Conservation (phyloP, 2,329 filamentous ascomycete genomes). For the Arthroderma sp. region DNA sequence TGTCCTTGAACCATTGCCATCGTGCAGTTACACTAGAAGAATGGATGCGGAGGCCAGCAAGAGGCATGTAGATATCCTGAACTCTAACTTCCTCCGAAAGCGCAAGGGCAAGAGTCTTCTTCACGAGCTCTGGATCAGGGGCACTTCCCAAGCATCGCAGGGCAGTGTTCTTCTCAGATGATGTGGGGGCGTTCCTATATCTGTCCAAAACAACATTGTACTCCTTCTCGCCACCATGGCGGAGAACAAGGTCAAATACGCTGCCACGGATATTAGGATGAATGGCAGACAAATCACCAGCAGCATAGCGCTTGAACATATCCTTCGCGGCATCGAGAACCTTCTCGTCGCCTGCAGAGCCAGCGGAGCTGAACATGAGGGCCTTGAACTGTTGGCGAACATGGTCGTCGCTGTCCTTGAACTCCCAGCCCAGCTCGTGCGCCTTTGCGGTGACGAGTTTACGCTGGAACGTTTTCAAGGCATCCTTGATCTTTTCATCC, state of each 20-base stretch:
- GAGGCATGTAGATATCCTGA: slow-evolving; percentile 85
- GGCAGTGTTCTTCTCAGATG: slow-evolving; percentile 83
- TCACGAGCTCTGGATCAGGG: slow-evolving; percentile 63
- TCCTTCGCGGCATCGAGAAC: slow-evolving; percentile 71
- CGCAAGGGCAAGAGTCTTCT: slow-evolving; percentile 63
- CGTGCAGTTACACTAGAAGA: slow-evolving; percentile 65
- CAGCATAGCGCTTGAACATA: slow-evolving; percentile 77
- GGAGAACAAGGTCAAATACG: slow-evolving; percentile 73
- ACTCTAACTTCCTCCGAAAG: slow-evolving; percentile 75
- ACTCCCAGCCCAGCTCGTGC: slow-evolving; percentile 78
- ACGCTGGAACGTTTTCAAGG: slow-evolving; percentile 70
- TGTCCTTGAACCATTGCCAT: slow-evolving; percentile 70
- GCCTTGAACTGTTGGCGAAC: slow-evolving; percentile 91
- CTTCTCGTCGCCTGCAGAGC: slow-evolving; percentile 63
- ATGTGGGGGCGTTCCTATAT: slow-evolving; percentile 60
- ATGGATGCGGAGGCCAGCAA: slow-evolving; percentile 64
- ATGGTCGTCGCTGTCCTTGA: slow-evolving; percentile 72
- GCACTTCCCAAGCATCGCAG: slow-evolving; percentile 71
- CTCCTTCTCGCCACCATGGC: slow-evolving; percentile 74
- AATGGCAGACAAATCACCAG: slow-evolving; percentile 65
- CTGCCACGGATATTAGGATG: slow-evolving; percentile 83
- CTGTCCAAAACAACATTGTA: slow-evolving; percentile 66
- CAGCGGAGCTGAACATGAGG: slow-evolving; percentile 74
- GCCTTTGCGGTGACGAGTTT: slow-evolving; percentile 66
- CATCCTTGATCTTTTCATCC: slow-evolving; percentile 55